These are phyloP conservation scores for Aspergillus sp. DNA, from an alignment of 2,329 filamentous ascomycete genomes.

Conservation along the genomic window DNA sequence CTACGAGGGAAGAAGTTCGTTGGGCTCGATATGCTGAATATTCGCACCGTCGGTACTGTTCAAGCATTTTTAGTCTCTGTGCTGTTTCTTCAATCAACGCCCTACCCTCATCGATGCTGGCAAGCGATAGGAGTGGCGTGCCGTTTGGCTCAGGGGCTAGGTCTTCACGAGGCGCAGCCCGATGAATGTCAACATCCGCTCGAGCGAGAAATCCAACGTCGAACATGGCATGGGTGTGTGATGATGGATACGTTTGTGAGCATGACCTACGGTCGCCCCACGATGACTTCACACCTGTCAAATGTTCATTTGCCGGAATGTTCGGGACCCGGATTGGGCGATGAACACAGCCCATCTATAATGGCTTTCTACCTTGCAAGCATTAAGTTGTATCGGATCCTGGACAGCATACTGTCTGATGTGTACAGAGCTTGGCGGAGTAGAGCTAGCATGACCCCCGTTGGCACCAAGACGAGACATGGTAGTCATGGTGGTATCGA, in stretches of 20 bases:
- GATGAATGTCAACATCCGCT: conserved; percentile 18
- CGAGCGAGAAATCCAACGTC: conserved; percentile 36
- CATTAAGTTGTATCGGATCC: conserved; percentile 27
- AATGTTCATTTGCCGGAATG: conserved; percentile 20
- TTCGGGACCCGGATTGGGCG: conserved; percentile 7
- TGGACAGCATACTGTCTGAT: conserved; percentile 33
- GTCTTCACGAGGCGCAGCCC: conserved; percentile 34
- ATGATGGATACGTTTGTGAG: conserved; percentile 40
- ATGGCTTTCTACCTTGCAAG: conserved; percentile 27
- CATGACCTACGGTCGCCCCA: conserved; percentile 38
- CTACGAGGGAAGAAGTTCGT: conserved; percentile 32
- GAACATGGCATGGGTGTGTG: conserved; percentile 43
- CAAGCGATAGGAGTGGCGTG: conserved; percentile 43
- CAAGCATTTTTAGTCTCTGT: conserved; percentile 42
- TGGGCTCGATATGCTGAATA: conserved; percentile 38
- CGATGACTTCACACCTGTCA: conserved; percentile 31
- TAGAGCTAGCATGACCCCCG: conserved; percentile 5
- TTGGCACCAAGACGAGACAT: conserved; percentile 11
- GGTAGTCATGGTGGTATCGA: conserved; percentile 21
- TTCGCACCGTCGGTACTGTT: conserved; percentile 39
- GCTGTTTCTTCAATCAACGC: conserved; percentile 41
- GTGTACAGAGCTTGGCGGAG: conserved; percentile 32
- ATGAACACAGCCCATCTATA: conserved; percentile 12
- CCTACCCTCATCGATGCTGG: conserved; percentile 43
- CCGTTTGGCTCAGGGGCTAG: conserved; percentile 41